Evolutionary conservation across 768 basidiomycete species (phyloP).

Genomic region (Termitomyces sp.): DNA sequence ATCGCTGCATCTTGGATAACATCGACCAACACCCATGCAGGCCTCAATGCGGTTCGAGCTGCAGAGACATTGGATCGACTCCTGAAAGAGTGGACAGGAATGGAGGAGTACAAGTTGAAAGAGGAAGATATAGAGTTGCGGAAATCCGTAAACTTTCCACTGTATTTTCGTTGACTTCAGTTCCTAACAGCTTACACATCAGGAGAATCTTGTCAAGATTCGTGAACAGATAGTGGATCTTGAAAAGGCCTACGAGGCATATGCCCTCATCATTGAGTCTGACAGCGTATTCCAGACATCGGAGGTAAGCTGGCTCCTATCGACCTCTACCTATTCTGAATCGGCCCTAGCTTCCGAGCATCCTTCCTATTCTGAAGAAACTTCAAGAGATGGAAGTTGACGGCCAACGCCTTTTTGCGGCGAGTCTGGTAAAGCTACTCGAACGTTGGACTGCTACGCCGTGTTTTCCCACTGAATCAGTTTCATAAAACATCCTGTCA

Average conservation of each 20-base stretch:
- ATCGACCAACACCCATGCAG: not conserved
- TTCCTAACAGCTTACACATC: not conserved
- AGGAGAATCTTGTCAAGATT: slow-evolving; percentile 8
- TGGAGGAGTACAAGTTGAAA: not conserved
- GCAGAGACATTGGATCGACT: slow-evolving; percentile 6
- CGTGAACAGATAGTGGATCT: slow-evolving; percentile 19
- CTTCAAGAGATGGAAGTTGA: slow-evolving; percentile 19
- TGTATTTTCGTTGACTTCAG: not conserved
- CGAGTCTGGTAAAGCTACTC: slow-evolving; percentile 18
- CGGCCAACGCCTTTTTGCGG: slow-evolving; percentile 21
- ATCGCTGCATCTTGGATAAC: too few relatives aligned
- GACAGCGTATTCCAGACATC: slow-evolving; percentile 11
- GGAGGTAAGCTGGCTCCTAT: not conserved
- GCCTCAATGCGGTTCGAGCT: slow-evolving; percentile 6
- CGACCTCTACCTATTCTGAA: not conserved
- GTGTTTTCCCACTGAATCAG: slow-evolving; percentile 14
- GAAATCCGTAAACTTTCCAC: not conserved
- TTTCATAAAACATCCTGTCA: not conserved
- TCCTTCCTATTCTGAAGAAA: slow-evolving; percentile 19
- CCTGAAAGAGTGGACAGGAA: slow-evolving; percentile 1
- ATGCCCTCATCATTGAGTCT: slow-evolving; percentile 13
- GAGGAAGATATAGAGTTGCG: slow-evolving; percentile 3
- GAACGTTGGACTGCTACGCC: slow-evolving; percentile 19
- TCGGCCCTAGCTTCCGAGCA: slow-evolving; percentile 26
- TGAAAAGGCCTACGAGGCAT: slow-evolving; percentile 16